Base-by-base conservation (phyloP, 768 basidiomycete genomes). In the Lanmaoa rubissima region DNA sequence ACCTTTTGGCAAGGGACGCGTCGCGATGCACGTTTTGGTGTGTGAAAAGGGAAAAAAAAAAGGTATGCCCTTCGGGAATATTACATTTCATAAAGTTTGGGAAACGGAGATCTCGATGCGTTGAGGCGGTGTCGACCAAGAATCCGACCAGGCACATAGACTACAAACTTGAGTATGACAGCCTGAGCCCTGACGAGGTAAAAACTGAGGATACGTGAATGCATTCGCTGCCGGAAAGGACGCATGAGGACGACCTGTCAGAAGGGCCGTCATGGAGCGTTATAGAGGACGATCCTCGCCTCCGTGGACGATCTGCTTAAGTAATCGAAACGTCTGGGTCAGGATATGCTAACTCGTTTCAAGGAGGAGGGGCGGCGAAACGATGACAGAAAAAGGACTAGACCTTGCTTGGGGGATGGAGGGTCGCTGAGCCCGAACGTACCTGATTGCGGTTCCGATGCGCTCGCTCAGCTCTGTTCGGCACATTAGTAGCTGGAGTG, bases 21-120 rank as follows among this genome's bases (percentile, higher is more conserved):
- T 66, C 36, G 55, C 21, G 43, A 53, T 24, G 51, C 19, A n/a
- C 13, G 21, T 48, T 28, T 19, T 44, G 13, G 31, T 49, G 61
- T 60, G 64, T 43, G 55, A 39, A n/a, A 51, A 47, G 31, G 39
- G 39, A 50, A 45, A 61, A 40, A 50, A 45, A 61, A 51, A 57
- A 35, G n/a, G 14, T 5, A 32, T 41, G 21, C 28, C 36, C 34
- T 19, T 41, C 49, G 46, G 42, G 17, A 49, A 49, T 48, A 58
- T 44, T 56, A 36, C 35, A 52, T 45, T 46, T 39, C 51, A 43
- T 61, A 65, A n/a, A n/a, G n/a, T n/a, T n/a, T n/a, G n/a, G n/a
- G n/a, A n/a, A 49, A 40, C 58, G 42, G 50, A 53, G 65, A 66
- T 66, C 65, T 57, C 54, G 64, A 48, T 63, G 3, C 16, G 4